Percentiles rank a stretch among this genome's conserved stretches.
Evolutionary conservation across 768 basidiomycete species (phyloP).

Genomic region (Pluteus cervinus): DNA sequence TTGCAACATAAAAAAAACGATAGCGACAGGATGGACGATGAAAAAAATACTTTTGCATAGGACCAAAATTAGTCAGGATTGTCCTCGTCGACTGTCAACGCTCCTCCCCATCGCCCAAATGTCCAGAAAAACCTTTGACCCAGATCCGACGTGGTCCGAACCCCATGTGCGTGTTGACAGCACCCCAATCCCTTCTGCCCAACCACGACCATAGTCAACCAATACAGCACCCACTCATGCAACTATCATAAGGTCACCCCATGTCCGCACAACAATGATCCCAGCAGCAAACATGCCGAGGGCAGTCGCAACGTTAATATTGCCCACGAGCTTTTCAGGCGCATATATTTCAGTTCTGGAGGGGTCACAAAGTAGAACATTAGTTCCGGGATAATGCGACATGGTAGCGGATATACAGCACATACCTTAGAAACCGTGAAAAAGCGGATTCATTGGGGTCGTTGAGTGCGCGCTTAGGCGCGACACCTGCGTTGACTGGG

Average conservation of each 20-base stretch:
- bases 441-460: slow-evolving; percentile 64
- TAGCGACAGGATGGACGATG: too few species aligned
- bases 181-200: too few species aligned
- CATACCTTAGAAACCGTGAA: slow-evolving; percentile 27
- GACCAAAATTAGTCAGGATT: too few species aligned
- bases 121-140: too few species aligned
- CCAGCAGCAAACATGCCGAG: slow-evolving; percentile 65
- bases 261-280: slow-evolving; percentile 64
- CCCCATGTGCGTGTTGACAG: too few species aligned
- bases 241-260: slow-evolving; percentile 78
- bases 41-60: too few species aligned
- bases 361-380: slow-evolving; percentile 28
- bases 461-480: slow-evolving; percentile 32
- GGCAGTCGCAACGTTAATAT: slow-evolving; percentile 63
- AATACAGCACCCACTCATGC: too few species aligned
- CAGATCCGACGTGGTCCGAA: too few species aligned
- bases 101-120: too few species aligned
- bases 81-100: too few species aligned
- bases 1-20: too few species aligned
- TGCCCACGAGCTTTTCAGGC: slow-evolving; percentile 71
- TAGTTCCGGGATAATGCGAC: neutral
- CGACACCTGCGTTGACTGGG: slow-evolving; percentile 37
- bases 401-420: neutral
- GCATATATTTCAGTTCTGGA: slow-evolving; percentile 62
- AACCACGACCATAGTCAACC: too few species aligned